phyloP scores from a whole-genome alignment of 331 rosid species.

The Telfairia occidentalis region DNA sequence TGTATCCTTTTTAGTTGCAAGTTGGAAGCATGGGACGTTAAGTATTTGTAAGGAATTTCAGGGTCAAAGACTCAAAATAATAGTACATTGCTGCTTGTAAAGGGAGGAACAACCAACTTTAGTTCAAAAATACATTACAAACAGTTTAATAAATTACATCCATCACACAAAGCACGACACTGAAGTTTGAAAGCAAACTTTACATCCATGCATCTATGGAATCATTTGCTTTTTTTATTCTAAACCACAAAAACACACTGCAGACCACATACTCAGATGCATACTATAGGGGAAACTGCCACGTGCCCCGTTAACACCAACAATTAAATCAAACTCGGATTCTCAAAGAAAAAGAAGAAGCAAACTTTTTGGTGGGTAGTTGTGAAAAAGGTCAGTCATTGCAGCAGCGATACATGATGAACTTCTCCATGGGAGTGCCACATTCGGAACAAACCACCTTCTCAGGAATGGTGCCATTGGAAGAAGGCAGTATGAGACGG shows the following conservation, averaged over 20 bases:
- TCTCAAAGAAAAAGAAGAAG: no score
- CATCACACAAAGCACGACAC: background rate
- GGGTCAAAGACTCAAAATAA: no score
- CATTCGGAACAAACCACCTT: slow-evolving; percentile 72
- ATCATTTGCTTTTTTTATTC: background rate
- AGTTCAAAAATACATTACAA: background rate
- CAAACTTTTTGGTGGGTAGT: no score
- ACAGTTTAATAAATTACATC: background rate
- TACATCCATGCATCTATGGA: slow-evolving; percentile 4
- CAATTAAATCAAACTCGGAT: no score
- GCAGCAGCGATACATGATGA: slow-evolving; percentile 81
- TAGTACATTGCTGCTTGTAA: no score
- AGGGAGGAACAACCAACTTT: no score
- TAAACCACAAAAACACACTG: background rate
- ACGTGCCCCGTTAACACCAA: no score
- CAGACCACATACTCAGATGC: background rate
- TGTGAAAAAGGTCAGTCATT: background rate
- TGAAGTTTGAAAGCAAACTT: background rate
- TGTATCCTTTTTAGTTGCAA: no score
- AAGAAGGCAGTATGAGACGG: slow-evolving; percentile 61
- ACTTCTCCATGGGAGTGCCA: slow-evolving; percentile 67
- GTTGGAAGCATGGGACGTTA: no score
- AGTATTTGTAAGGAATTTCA: no score
- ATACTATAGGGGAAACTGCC: background rate
- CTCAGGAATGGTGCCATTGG: slow-evolving; percentile 48